Percentiles rank a stretch among this genome's conserved stretches.
phyloP scores from a whole-genome alignment of 2,329 filamentous ascomycete species.

The Alternaria longipes region DNA sequence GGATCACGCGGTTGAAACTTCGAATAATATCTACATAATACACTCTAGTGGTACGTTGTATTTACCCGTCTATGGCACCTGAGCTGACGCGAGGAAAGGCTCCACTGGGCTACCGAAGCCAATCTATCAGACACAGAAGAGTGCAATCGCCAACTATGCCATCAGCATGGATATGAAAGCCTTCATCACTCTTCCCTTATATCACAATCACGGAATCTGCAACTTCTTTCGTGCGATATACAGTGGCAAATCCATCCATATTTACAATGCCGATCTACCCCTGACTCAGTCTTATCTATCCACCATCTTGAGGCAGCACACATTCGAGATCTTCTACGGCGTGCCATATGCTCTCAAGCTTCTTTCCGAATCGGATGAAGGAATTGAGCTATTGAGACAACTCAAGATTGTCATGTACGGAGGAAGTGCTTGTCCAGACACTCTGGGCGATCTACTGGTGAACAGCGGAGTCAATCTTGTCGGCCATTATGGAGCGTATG shows the following conservation, averaged over 20 bases:
- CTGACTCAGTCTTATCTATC: constrained; percentile 31
- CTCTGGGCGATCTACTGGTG: constrained; percentile 64
- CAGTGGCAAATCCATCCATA: constrained; percentile 35
- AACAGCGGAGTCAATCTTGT: constrained; percentile 64
- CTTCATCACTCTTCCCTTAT: constrained; percentile 35
- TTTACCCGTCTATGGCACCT: background rate
- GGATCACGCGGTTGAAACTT: constrained; percentile 26
- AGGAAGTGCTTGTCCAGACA: constrained; percentile 67
- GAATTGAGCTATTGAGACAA: constrained; percentile 59
- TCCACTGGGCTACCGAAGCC: constrained; percentile 71
- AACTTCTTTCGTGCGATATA: constrained; percentile 39
- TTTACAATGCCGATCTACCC: constrained; percentile 37
- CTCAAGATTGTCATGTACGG: constrained; percentile 67
- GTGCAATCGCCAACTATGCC: constrained; percentile 32
- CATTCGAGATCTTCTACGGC: constrained; percentile 66
- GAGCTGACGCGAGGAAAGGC: constrained; percentile 46
- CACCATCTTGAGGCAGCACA: constrained; percentile 26
- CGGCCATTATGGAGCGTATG: constrained; percentile 58
- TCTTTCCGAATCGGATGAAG: constrained; percentile 66
- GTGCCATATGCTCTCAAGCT: constrained; percentile 73
- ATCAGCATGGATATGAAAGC: constrained; percentile 33
- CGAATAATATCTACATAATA: constrained; percentile 36
- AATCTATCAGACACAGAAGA: constrained; percentile 65
- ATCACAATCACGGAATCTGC: constrained; percentile 40
- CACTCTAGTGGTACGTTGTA: constrained; percentile 38